Evolutionary conservation across 768 basidiomycete species (phyloP).

Genomic region (Gyrodon lividus): DNA sequence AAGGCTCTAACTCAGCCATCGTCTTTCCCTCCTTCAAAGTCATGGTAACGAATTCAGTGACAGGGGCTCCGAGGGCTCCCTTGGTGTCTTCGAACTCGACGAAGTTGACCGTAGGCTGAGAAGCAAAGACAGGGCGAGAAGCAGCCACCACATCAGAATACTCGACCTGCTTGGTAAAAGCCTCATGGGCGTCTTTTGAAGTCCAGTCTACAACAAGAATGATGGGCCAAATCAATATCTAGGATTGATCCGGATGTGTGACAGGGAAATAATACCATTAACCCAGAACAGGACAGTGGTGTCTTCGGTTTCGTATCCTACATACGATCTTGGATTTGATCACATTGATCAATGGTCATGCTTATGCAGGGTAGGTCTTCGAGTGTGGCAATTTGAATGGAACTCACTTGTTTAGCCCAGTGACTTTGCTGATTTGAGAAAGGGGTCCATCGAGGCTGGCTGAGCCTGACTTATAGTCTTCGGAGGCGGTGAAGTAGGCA

Average conservation of each 20-base stretch:
- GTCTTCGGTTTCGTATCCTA: conserved; percentile 31
- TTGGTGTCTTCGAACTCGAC: conserved; percentile 23
- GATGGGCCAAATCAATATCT: neutral
- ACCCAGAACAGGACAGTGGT: conserved; percentile 26
- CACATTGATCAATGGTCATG: conserved; percentile 6
- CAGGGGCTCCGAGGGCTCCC: conserved; percentile 22
- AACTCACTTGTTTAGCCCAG: conserved; percentile 22
- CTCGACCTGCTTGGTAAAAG: conserved; percentile 10
- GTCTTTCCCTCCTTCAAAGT: conserved; percentile 24
- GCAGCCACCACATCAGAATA: conserved; percentile 2
- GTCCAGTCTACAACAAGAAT: conserved; percentile 23
- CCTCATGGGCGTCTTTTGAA: conserved; percentile 18
- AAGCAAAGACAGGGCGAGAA: conserved; percentile 16
- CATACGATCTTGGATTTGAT: conserved; percentile 23
- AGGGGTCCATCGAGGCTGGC: conserved; percentile 14
- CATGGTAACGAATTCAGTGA: conserved; percentile 36
- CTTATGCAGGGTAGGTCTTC: neutral
- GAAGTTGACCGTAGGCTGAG: conserved; percentile 15
- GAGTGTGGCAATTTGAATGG: neutral
- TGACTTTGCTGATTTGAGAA: conserved; percentile 7
- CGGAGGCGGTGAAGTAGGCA: conserved; percentile 23
- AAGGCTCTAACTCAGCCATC: conserved; percentile 17
- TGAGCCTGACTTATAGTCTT: conserved; percentile 18
- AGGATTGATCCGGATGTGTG: neutral
- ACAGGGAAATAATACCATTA: conserved; percentile 8